Conservation (phyloP, 164 flowering plant genomes). For the Sedum album region DNA sequence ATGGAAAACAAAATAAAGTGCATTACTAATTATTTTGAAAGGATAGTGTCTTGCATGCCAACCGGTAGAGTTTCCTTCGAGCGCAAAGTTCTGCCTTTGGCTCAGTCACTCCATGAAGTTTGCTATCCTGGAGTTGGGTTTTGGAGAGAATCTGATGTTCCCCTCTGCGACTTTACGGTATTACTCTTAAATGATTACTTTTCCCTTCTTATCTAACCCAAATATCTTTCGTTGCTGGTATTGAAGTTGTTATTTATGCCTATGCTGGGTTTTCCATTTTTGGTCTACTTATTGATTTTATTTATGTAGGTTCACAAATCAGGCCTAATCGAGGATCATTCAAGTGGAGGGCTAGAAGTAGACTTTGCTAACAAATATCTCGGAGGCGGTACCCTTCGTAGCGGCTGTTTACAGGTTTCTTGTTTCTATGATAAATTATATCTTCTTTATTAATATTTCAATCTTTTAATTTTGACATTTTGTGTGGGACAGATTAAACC, state of each 20-base stretch:
- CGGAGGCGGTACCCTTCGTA: conserved; percentile 85
- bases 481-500: not conserved
- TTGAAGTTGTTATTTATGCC: not conserved
- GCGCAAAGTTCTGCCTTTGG: conserved; percentile 66
- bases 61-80: conserved; percentile 67
- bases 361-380: conserved; percentile 91
- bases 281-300: not conserved
- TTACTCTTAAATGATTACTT: not conserved
- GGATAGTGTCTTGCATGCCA: conserved; percentile 58
- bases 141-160: conserved; percentile 57
- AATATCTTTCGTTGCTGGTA: not conserved
- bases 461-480: no score
- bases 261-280: not conserved
- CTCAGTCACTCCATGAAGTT: conserved; percentile 17
- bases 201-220: not conserved
- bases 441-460: no score
- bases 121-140: conserved; percentile 45
- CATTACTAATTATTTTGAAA: conserved; percentile 74
- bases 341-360: conserved; percentile 63
- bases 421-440: not conserved
- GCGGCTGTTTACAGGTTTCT: conserved; percentile 90
- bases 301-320: conserved; percentile 40
- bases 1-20: conserved; percentile 77
- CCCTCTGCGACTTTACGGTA: conserved; percentile 73
- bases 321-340: conserved; percentile 77